phyloP scores from a whole-genome alignment of 805 yeast species.

The Komagataella ulmi region DNA sequence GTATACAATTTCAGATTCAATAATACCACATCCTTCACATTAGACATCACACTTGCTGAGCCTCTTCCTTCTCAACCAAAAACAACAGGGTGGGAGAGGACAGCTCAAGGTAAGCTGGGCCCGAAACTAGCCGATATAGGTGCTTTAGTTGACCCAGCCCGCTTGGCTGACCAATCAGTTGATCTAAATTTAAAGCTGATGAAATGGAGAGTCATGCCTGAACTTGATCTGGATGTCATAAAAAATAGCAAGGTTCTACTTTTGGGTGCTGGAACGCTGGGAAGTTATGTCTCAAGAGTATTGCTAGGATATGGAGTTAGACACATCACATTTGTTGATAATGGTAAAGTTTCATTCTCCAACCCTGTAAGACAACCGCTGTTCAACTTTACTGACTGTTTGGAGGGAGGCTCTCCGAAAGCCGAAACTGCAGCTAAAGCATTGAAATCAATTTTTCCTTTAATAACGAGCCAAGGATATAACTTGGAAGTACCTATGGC shows the following conservation, averaged over 20 bases:
- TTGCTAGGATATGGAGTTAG: slow-evolving; percentile 92
- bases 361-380: slow-evolving; percentile 94
- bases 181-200: slow-evolving; percentile 82
- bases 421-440: slow-evolving; percentile 70
- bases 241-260: slow-evolving; percentile 51
- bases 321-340: slow-evolving; percentile 78
- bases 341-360: slow-evolving; percentile 77
- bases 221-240: slow-evolving; percentile 54
- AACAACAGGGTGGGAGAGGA: slow-evolving; percentile 86
- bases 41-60: slow-evolving; percentile 10
- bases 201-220: slow-evolving; percentile 95
- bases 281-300: slow-evolving; percentile 80
- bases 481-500: slow-evolving; percentile 85
- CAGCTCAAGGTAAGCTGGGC: slow-evolving; percentile 53
- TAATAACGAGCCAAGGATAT: slow-evolving; percentile 51
- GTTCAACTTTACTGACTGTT: slow-evolving; percentile 70
- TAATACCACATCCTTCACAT: slow-evolving; percentile 13
- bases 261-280: slow-evolving; percentile 95
- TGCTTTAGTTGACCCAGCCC: slow-evolving; percentile 64
- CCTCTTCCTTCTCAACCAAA: slow-evolving; percentile 18
- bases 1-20: slow-evolving; percentile 26
- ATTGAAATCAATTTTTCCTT: slow-evolving; percentile 64
- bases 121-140: slow-evolving; percentile 83
- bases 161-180: slow-evolving; percentile 82
- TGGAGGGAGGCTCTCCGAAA: slow-evolving; percentile 61